Percentiles rank a stretch among this genome's conserved stretches.
Evolutionary conservation across 306 rosid species (phyloP).

Genomic region (Sicyos edulis): DNA sequence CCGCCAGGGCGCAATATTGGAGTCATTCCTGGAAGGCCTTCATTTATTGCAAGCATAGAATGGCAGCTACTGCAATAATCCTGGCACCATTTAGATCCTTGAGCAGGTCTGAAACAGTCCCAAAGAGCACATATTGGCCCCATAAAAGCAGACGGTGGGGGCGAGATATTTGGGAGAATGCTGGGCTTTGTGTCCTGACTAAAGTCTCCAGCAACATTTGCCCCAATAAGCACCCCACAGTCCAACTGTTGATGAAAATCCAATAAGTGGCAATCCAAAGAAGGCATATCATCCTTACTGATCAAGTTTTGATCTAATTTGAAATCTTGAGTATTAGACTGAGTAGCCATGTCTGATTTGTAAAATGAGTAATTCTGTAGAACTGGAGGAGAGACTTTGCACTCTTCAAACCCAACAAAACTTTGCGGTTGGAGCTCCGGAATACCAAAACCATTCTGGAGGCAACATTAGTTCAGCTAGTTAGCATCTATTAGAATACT

Average conservation of each 20-base stretch:
- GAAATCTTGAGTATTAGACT: not conserved
- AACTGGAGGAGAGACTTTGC: constrained; percentile 49
- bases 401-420: constrained; percentile 48
- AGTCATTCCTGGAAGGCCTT: constrained; percentile 90
- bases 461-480: not conserved
- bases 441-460: not conserved
- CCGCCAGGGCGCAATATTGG: constrained; percentile 94
- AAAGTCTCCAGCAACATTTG: constrained; percentile 34
- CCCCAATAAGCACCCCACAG: constrained; percentile 41
- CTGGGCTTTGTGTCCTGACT: constrained; percentile 51
- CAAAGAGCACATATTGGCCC: constrained; percentile 97
- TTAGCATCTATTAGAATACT: constrained; percentile 2
- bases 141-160: constrained; percentile 93
- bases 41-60: constrained; percentile 75
- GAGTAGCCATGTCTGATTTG: constrained; percentile 49
- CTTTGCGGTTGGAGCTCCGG: constrained; percentile 39
- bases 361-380: constrained; percentile 36
- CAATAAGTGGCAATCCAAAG: constrained; percentile 54
- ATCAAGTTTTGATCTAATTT: constrained; percentile 8
- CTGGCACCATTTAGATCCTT: constrained; percentile 72
- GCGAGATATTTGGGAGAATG: constrained; percentile 63
- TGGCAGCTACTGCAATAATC: constrained; percentile 94
- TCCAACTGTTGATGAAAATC: constrained; percentile 50
- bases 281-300: constrained; percentile 13
- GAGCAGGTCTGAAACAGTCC: constrained; percentile 98